Evolutionary conservation across 1,139 yeast species (phyloP).

Genomic region (Protomyces macrosporus): DNA sequence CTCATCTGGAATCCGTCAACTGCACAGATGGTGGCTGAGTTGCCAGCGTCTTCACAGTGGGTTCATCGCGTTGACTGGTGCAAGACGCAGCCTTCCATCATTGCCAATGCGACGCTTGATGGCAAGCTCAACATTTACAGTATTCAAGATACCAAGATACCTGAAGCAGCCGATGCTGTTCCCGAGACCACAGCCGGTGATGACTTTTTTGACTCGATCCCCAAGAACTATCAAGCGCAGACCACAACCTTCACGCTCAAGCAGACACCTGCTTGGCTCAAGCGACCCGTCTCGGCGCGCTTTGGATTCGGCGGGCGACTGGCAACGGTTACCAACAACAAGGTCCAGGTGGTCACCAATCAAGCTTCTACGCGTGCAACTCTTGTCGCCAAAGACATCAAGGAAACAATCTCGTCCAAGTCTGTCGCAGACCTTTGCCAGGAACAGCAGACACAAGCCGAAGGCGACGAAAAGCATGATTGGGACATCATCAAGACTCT

Average conservation of each 20-base stretch:
- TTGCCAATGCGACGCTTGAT: conserved; percentile 91
- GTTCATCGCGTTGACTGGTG: conserved; percentile 83
- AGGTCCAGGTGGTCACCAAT: conserved; percentile 47
- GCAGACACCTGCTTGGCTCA: conserved; percentile 90
- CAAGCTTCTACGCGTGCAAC: conserved; percentile 35
- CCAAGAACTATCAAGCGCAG: conserved; percentile 35
- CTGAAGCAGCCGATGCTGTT: conserved; percentile 33
- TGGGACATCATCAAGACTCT: conserved; percentile 69
- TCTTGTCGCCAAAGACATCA: conserved; percentile 47
- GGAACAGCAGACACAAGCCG: conserved; percentile 46
- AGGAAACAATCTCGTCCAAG: conserved; percentile 54
- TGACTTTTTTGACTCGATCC: conserved; percentile 86
- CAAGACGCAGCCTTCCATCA: conserved; percentile 78
- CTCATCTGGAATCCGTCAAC: conserved; percentile 82
- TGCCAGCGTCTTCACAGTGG: conserved; percentile 93
- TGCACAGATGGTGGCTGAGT: conserved; percentile 64
- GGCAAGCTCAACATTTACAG: conserved; percentile 80
- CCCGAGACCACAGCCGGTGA: conserved; percentile 50
- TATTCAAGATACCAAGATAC: conserved; percentile 61
- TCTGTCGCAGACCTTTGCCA: conserved; percentile 55
- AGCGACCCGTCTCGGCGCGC: conserved; percentile 64
- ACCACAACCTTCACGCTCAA: conserved; percentile 49
- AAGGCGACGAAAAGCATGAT: conserved; percentile 55
- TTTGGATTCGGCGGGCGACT: conserved; percentile 95
- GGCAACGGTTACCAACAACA: conserved; percentile 52